Base-by-base conservation (phyloP, 208 protist genomes). In the Polymyxa betae region DNA sequence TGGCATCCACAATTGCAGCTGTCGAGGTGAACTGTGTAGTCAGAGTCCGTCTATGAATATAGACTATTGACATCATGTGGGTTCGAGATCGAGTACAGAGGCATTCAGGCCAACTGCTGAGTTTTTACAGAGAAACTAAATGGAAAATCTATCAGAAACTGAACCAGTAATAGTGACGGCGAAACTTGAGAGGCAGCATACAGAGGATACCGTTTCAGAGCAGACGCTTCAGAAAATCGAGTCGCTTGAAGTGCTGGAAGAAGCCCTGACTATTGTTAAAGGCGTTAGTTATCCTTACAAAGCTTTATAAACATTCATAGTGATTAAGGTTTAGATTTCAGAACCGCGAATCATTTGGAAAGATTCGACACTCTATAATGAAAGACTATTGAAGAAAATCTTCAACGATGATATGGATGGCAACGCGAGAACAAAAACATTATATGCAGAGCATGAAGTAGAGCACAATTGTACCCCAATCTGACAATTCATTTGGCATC, bases 271-370 rank as follows among this genome's bases (percentile, higher is more conserved):
- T 20, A 82, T 82, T 45, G 16, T 35, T n/a, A 82, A 82, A 82
- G 72, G 72, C 5, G 72, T 82, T 16, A 5, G 72, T 60, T 60
- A 60, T 60, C 49, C 49, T 24, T 5, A 60, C 5, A 60, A 60
- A 5, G 49, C 24, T 60, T 60, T 24, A 60, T 60, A 43, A 82
- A 82, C 72, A n/a, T 35, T 35, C 5, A 82, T 43, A 5, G 72
- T 82, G 5, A 5, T 5, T n/a, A n/a, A 38, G 16, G 5, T 38
- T 82, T n/a, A 82, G 72, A 82, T 82, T 43, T 82, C 72, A 20
- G 72, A 82, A 20, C 72, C n/a, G n/a, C 72, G 72, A 35, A 82
- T 82, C 12, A n/a, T 43, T n/a, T 82, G 72, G 72, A 82, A 82
- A 43, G 72, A 82, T 20, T 82, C 72, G 16, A 35, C 5, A 12